Base-by-base conservation (phyloP, 495 filamentous ascomycete genomes). In the Penicillium verhagenii region DNA sequence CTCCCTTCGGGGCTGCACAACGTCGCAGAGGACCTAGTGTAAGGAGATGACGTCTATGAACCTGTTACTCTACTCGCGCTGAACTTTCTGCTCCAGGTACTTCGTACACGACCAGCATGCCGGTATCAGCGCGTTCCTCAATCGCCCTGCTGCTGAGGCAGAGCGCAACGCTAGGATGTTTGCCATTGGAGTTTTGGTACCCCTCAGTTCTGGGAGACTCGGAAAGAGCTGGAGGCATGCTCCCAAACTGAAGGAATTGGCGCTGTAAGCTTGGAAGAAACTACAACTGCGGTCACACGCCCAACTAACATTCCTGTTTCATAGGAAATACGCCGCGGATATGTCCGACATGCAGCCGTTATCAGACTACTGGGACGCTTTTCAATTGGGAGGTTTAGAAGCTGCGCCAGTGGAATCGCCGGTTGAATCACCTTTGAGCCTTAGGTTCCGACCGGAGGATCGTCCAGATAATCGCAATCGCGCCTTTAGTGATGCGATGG, bases 171-270 rank as follows among this genome's bases (percentile, higher is more conserved):
- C 94, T 46, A 80, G 86, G 54, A 96, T 97, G 85, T 85, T 97
- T 49, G 89, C 92, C 14, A 91, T 97, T 19, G 94, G 94, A 14
- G 83, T 89, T 19, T 73, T 98, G 54, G 91, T 97, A 9, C 90
- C 91, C 1, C 71, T 96, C 48, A 93, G 86, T 67, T 88, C 90
- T 67, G 92, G 93, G 19, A 83, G 92, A 47, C 77, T 97, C 23
- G 94, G 94, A 9, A 85, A 91, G 61, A 86, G 86, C 59, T 98
- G 94, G 94, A 83, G 85, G 59, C 90, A 96, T 72, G 93, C 91
- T 16, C 79, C 86, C 23, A 80, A 78, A 9, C 67, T 98, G 51
- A 87, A 89, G 73, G 76, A 83, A 16, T 77, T 98, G 63, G 89
- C 91, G 18, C 75, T 72, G 85, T 90, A 26, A 19, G 49, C 43